phyloP scores from a whole-genome alignment of 2,329 filamentous ascomycete species.

The Xylaria sp. region DNA sequence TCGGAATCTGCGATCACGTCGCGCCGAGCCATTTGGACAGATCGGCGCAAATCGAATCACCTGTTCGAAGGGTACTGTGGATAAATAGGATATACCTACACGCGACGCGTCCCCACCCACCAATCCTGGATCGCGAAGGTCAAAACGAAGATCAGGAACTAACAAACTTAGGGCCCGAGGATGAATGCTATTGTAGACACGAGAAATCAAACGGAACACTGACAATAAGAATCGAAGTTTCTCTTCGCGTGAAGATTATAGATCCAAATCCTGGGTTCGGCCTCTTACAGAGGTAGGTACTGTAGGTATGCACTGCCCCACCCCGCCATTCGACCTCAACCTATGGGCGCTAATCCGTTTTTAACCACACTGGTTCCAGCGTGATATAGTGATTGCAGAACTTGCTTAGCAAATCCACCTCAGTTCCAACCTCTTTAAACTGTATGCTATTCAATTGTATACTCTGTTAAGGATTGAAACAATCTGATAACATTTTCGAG shows the following conservation, averaged over 20 bases:
- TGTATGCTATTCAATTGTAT: too few relatives aligned
- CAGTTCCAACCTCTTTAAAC: too few relatives aligned
- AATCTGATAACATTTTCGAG: too few relatives aligned
- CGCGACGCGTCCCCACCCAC: slow-evolving; percentile 37
- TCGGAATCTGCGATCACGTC: slow-evolving; percentile 51
- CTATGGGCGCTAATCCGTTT: too few relatives aligned
- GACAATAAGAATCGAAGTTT: neutral
- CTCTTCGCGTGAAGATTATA: neutral
- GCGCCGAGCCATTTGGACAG: slow-evolving; percentile 43
- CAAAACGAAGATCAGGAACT: neutral
- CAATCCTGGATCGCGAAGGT: neutral
- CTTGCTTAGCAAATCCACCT: too few relatives aligned
- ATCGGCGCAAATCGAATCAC: slow-evolving; percentile 4
- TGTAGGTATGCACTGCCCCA: too few relatives aligned
- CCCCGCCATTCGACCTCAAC: too few relatives aligned
- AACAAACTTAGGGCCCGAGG: neutral
- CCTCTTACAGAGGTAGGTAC: too few relatives aligned
- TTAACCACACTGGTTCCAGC: too few relatives aligned
- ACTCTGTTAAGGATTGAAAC: too few relatives aligned
- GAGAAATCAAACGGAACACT: neutral
- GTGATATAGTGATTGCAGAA: too few relatives aligned
- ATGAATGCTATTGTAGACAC: neutral
- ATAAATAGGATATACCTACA: slow-evolving; percentile 10
- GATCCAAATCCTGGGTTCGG: neutral
- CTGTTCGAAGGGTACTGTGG: slow-evolving; percentile 1